These are phyloP conservation scores for Lachancea thermotolerans DNA, from an alignment of 805 yeast species.

Conservation along the genomic window DNA sequence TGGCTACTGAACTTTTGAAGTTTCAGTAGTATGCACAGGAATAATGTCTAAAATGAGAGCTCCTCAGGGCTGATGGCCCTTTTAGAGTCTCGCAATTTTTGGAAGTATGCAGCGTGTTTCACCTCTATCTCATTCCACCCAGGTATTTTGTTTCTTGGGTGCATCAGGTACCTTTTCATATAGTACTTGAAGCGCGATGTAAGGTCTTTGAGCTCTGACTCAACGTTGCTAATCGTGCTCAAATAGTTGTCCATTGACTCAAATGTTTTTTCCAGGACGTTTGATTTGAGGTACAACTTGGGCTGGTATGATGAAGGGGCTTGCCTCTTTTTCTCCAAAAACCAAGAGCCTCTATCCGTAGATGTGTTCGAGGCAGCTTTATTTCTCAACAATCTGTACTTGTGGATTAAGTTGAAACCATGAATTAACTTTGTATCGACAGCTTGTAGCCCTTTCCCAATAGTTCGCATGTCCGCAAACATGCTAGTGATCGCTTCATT, in stretches of 20 bases:
- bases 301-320: constrained; percentile 22
- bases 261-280: constrained; percentile 11
- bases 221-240: constrained; percentile 13
- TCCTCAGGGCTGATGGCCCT: constrained; percentile 10
- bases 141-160: constrained; percentile 16
- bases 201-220: constrained; percentile 15
- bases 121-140: constrained; percentile 22
- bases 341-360: constrained; percentile 16
- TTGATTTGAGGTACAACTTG: constrained; percentile 23
- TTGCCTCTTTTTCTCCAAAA: constrained; percentile 16
- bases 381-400: constrained; percentile 18
- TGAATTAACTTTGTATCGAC: constrained; percentile 32
- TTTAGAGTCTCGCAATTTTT: constrained; percentile 15
- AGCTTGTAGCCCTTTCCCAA: constrained; percentile 26
- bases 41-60: constrained; percentile 4
- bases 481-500: constrained; percentile 28
- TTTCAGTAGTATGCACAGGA: background rate
- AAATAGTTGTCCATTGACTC: constrained; percentile 23
- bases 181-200: constrained; percentile 26
- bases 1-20: background rate
- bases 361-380: constrained; percentile 10
- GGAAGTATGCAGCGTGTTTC: constrained; percentile 13
- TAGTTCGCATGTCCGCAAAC: constrained; percentile 22
- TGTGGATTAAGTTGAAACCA: constrained; percentile 31
- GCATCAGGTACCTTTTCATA: constrained; percentile 29